Evolutionary conservation across 495 filamentous ascomycete genomes (phyloP).

Genomic region (Tuber indicum): DNA sequence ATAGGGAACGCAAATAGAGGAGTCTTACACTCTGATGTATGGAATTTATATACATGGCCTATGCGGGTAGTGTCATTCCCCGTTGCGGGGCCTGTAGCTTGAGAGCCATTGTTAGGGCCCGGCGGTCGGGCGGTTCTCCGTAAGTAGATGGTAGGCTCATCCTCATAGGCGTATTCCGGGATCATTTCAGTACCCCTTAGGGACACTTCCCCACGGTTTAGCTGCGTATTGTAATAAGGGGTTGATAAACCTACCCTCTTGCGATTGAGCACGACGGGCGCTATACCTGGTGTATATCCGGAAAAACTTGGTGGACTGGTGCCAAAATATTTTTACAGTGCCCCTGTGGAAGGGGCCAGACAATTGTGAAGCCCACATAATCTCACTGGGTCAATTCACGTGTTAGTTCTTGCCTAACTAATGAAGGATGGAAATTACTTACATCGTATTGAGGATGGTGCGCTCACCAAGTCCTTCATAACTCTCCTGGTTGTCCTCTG

Average conservation of each 20-base stretch:
- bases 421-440: background rate
- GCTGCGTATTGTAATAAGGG: background rate
- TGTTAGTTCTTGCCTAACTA: background rate
- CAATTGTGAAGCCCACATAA: constrained; percentile 19
- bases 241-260: constrained; percentile 14
- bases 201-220: constrained; percentile 9
- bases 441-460: constrained; percentile 17
- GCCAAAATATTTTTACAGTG: constrained; percentile 18
- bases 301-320: constrained; percentile 17
- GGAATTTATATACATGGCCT: constrained; percentile 23
- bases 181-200: constrained; percentile 17
- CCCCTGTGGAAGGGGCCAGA: constrained; percentile 14
- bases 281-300: constrained; percentile 18
- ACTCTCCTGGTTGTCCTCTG: constrained; percentile 14
- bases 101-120: background rate
- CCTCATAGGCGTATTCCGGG: constrained; percentile 19
- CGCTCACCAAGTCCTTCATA: constrained; percentile 21
- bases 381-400: constrained; percentile 6
- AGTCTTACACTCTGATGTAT: constrained; percentile 9
- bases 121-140: constrained; percentile 10
- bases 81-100: background rate
- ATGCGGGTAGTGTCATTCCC: constrained; percentile 9
- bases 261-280: constrained; percentile 13
- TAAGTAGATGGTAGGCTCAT: constrained; percentile 17
- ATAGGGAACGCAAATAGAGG: background rate